phyloP scores from a whole-genome alignment of 2,329 filamentous ascomycete species.

The Metarhizium humberi region DNA sequence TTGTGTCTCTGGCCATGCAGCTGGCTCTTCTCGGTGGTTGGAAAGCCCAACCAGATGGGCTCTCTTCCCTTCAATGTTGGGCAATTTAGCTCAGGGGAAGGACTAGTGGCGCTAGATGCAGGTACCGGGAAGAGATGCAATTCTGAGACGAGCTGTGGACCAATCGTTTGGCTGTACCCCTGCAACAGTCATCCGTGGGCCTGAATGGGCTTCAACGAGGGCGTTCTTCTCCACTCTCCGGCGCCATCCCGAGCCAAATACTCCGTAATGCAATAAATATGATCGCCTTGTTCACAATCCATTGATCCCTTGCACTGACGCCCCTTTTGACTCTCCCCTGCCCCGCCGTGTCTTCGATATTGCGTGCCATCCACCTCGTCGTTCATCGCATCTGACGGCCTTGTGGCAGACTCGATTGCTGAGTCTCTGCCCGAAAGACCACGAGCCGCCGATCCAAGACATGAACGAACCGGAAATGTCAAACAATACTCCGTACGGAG shows the following conservation, averaged over 20 bases:
- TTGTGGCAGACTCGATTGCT: too few species aligned
- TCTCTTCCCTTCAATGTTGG: neutral
- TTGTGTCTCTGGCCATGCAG: too few species aligned
- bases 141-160: constrained; percentile 22
- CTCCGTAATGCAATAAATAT: neutral
- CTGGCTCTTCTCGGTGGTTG: neutral
- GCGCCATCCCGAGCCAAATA: constrained; percentile 6
- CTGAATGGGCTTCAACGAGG: too few species aligned
- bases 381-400: too few species aligned
- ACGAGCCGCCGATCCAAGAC: too few species aligned
- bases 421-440: too few species aligned
- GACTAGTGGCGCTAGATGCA: constrained; percentile 10
- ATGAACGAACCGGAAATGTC: too few species aligned
- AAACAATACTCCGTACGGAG: too few species aligned
- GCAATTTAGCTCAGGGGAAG: constrained; percentile 7
- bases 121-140: constrained; percentile 13
- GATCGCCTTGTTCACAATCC: neutral
- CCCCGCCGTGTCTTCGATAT: too few species aligned
- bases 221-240: neutral
- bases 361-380: too few species aligned
- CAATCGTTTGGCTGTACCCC: constrained; percentile 15
- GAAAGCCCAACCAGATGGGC: neutral
- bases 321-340: neutral
- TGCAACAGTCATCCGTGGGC: neutral
- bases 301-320: neutral